Evolutionary conservation across 441 rosid species (phyloP), one percentile per base, ranked within the genome.

Genomic region (Erodium texanum): DNA sequence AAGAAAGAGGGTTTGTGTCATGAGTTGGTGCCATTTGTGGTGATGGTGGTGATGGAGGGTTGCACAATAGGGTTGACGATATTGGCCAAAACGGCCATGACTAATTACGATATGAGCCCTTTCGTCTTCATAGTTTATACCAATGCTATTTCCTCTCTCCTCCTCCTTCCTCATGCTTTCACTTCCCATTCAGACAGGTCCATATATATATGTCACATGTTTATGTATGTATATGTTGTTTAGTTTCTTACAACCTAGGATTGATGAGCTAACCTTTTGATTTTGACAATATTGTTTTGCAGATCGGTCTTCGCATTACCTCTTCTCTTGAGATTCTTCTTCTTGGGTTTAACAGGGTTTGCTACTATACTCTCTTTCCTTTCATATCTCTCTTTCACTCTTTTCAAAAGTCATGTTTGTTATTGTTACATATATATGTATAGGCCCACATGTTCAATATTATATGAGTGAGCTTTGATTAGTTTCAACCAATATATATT

Each of bases 331-430:
- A 87, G 88, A 20, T 73, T 81, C 75, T 89, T 86, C 82, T 82
- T 91, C 74, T 38, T 87, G 79, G 93, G 96, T 65, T 79, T 89
- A 65, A 85, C 83, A 15, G 96, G 97, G 97, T 90, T 41, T 0
- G 85, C 11, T 7, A 5, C 9, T 38, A 27, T 71, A 27, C 36
- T 68, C 72, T 41, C 41, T 14, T 27, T 36, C 15, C 10, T 20
- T 18, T 23, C 66, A 34, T 50, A 38, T 63, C 66, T 66, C 45
- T 56, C 9, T 1, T 6, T 3, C 15, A 15, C n/a, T 66, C 56
- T 32, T 29, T 66, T 67, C 2, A 34, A 34, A 36, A 10, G 41
- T 36, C 41, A 36, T 36, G 41, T 3, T 36, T 10, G 10, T 5
- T 36, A 36, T 36, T 5, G 41, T 36, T 36, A 36, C 36, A 32